Conservation (phyloP, 345 rosid species). For the Pelargonium nanum region DNA sequence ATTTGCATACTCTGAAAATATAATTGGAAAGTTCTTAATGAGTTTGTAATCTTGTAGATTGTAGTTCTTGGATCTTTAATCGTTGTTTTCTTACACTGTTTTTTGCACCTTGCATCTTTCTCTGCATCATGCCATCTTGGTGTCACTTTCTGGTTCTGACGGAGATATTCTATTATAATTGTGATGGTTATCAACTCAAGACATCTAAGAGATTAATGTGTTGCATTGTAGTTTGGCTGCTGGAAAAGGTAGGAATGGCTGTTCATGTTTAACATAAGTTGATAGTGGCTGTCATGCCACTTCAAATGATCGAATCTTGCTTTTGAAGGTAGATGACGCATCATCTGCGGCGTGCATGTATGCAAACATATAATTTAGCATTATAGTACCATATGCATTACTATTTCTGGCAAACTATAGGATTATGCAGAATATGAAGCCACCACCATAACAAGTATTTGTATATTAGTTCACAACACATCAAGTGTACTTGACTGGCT, state of each 20-base stretch:
- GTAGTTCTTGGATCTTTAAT: no score
- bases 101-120: no score
- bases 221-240: background rate
- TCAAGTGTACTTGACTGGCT: background rate
- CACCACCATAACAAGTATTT: background rate
- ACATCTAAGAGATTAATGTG: no score
- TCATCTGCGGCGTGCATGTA: background rate
- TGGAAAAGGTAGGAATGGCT: background rate
- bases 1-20: no score
- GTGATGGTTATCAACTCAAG: background rate
- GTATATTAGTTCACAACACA: background rate
- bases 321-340: no score
- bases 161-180: background rate
- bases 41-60: no score
- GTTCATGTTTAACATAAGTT: background rate
- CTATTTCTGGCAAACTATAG: background rate
- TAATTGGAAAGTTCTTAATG: no score
- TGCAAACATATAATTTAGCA: no score
- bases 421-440: background rate
- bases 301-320: background rate
- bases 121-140: no score
- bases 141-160: no score
- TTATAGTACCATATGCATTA: background rate
- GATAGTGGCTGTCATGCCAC: background rate
- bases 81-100: no score